phyloP scores from a whole-genome alignment of 306 rosid species.

The Leucaena leucocephala region DNA sequence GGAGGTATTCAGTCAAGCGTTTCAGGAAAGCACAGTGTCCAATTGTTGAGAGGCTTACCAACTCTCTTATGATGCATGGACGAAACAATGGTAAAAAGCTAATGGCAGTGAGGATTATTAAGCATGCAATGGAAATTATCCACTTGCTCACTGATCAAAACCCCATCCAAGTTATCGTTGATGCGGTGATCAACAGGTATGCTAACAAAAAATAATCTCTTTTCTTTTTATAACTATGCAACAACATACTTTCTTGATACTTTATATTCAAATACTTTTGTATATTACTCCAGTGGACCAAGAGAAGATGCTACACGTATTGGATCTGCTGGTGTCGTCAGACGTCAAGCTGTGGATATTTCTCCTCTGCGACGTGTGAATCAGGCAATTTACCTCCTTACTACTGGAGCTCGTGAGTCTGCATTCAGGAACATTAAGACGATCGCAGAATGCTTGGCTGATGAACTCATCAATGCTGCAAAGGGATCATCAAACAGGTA shows the following conservation, averaged over 20 bases:
- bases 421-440: slow-evolving; percentile 64
- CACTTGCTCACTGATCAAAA: slow-evolving; percentile 47
- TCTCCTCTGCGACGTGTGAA: slow-evolving; percentile 60
- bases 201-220: not conserved
- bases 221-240: not conserved
- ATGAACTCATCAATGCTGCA: slow-evolving; percentile 62
- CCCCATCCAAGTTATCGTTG: slow-evolving; percentile 48
- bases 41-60: slow-evolving; percentile 47
- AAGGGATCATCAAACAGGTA: slow-evolving; percentile 65
- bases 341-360: slow-evolving; percentile 67
- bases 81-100: slow-evolving; percentile 47
- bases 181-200: slow-evolving; percentile 46
- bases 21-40: slow-evolving; percentile 50
- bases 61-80: slow-evolving; percentile 48
- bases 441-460: slow-evolving; percentile 60
- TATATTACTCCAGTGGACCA: slow-evolving; percentile 48
- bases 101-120: slow-evolving; percentile 44
- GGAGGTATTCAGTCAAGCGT: slow-evolving; percentile 49
- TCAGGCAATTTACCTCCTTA: slow-evolving; percentile 60
- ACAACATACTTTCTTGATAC: not conserved
- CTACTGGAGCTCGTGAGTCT: slow-evolving; percentile 60
- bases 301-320: slow-evolving; percentile 69
- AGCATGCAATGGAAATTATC: slow-evolving; percentile 48
- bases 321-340: slow-evolving; percentile 65
- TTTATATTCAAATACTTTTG: not conserved